Conservation (phyloP, 176 grass and related monocot species). For the Miscanthus lutarioriparius region DNA sequence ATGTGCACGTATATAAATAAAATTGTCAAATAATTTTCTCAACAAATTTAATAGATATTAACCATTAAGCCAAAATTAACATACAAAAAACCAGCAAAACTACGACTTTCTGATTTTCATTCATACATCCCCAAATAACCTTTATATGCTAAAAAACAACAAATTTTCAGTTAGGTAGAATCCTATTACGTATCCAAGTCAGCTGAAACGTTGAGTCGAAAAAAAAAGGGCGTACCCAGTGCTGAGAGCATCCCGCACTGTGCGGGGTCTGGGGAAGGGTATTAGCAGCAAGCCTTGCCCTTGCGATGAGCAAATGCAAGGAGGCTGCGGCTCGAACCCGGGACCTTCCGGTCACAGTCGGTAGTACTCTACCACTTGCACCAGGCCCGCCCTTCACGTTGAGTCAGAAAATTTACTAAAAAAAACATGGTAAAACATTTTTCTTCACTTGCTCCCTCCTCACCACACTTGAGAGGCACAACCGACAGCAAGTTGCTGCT, state of each 20-base stretch:
- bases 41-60: not conserved
- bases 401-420: not conserved
- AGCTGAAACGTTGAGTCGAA: not conserved
- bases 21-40: not conserved
- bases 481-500: not conserved
- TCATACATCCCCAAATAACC: not conserved
- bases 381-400: no score
- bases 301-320: no score
- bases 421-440: not conserved
- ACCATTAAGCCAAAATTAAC: constrained; percentile 4
- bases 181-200: not conserved
- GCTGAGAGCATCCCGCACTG: no score
- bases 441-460: not conserved
- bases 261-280: no score
- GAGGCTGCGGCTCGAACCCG: no score
- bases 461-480: not conserved
- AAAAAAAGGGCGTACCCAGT: no score
- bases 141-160: not conserved
- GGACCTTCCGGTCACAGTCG: no score
- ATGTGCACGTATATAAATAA: not conserved
- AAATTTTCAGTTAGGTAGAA: not conserved
- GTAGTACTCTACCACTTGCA: no score
- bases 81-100: not conserved
- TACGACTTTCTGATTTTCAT: not conserved
- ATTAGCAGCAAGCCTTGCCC: no score